Evolutionary conservation across 192 early-diverging fungal species (phyloP).

Genomic region (Podila epicladia): DNA sequence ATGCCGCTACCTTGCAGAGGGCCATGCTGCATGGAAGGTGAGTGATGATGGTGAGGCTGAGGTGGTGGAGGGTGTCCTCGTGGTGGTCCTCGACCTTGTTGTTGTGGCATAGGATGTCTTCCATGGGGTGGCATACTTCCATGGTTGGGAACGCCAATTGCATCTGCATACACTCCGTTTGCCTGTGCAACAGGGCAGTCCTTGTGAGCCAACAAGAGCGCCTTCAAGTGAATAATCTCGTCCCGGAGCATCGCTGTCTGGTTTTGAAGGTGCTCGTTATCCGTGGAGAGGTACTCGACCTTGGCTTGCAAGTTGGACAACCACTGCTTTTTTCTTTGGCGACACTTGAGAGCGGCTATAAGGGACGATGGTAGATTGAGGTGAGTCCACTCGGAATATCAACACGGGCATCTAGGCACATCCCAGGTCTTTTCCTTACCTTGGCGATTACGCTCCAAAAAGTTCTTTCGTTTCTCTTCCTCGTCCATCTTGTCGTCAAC

Average conservation of each 20-base stretch:
- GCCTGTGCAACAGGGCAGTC: conserved; percentile 78
- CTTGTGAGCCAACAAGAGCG: conserved; percentile 78
- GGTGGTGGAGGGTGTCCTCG: conserved; percentile 15
- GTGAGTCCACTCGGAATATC: too few species aligned
- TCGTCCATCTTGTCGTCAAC: conserved; percentile 41
- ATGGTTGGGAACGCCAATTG: conserved; percentile 15
- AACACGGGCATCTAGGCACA: background rate
- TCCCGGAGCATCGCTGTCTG: conserved; percentile 72
- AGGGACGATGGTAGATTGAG: too few species aligned
- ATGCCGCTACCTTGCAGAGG: conserved; percentile 14
- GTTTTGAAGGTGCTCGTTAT: conserved; percentile 71
- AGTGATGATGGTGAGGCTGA: conserved; percentile 12
- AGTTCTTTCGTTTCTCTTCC: conserved; percentile 79
- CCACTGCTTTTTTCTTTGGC: conserved; percentile 94
- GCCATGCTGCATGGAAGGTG: background rate
- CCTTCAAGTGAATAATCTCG: conserved; percentile 77
- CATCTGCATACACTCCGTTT: conserved; percentile 60
- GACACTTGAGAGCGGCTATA: conserved; percentile 87
- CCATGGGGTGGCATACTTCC: background rate
- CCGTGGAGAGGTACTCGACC: conserved; percentile 65
- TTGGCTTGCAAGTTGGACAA: conserved; percentile 77
- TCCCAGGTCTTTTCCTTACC: conserved; percentile 47
- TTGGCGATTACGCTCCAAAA: conserved; percentile 90
- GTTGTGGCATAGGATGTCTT: conserved; percentile 9
- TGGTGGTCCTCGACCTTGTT: conserved; percentile 11